A percentile compares a stretch with the other conserved stretches of the same genome.
These are phyloP conservation scores for Neoboletus subvelutipes DNA, from an alignment of 768 basidiomycete genomes.

Conservation along the genomic window DNA sequence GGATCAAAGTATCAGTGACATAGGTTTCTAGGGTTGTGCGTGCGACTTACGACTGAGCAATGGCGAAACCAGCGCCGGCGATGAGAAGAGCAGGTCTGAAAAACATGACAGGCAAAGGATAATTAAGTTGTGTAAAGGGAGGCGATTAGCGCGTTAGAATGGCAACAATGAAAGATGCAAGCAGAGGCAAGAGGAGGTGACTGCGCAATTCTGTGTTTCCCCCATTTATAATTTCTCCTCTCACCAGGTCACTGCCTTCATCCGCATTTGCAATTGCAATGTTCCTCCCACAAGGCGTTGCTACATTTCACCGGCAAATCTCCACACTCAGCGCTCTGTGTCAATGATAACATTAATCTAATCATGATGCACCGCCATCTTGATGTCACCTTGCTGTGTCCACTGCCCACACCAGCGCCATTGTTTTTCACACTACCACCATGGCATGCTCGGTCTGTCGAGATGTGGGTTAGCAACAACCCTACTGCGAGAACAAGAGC, in stretches of 20 bases:
- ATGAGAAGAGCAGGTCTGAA: constrained; percentile 26
- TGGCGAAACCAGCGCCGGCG: constrained; percentile 35
- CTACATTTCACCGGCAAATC: no score
- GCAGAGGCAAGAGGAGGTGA: background rate
- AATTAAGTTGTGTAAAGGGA: background rate
- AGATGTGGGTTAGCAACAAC: no score
- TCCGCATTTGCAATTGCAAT: background rate
- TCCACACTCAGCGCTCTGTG: background rate
- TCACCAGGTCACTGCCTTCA: background rate
- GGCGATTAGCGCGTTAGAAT: background rate
- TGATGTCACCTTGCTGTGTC: background rate
- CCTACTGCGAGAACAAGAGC: background rate
- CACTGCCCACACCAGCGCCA: background rate
- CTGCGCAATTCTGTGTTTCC: constrained; percentile 9
- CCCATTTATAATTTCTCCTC: constrained; percentile 16
- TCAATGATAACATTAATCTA: no score
- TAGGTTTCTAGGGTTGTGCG: background rate
- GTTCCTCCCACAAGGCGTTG: background rate
- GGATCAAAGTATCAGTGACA: background rate
- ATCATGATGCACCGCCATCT: no score
- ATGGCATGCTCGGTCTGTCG: background rate
- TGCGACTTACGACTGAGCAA: constrained; percentile 45
- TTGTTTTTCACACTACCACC: background rate
- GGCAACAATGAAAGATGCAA: background rate
- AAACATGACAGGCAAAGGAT: constrained; percentile 23